Percentiles rank a stretch among this genome's conserved stretches.
Conservation (phyloP, 768 basidiomycete species). For the Tremella yokohamensis region DNA sequence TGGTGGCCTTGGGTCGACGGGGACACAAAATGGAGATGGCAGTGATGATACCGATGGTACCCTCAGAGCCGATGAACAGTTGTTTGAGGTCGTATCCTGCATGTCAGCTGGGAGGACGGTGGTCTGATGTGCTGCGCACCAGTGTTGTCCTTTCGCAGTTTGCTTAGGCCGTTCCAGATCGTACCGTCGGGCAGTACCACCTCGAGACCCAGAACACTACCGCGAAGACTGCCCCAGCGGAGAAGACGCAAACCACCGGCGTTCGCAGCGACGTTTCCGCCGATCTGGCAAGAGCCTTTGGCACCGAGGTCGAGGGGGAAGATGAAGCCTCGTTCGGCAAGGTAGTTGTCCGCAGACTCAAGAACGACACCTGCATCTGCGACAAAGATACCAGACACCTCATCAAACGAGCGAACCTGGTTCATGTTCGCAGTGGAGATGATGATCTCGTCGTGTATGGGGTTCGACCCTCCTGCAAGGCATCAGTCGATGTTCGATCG, state of each 20-base stretch:
- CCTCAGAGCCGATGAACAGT: conserved; percentile 95
- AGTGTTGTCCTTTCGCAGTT: conserved; percentile 94
- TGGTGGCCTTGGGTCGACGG: conserved; percentile 67
- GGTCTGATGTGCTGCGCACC: conserved; percentile 56
- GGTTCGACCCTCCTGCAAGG: conserved; percentile 67
- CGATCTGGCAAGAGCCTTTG: conserved; percentile 97
- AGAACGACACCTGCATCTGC: conserved; percentile 94
- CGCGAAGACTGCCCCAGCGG: conserved; percentile 91
- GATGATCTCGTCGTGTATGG: conserved; percentile 79
- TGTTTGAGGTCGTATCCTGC: conserved; percentile 96
- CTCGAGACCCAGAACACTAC: conserved; percentile 89
- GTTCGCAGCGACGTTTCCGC: conserved; percentile 94
- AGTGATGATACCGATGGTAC: conserved; percentile 91
- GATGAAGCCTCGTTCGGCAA: conserved; percentile 83
- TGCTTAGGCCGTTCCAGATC: conserved; percentile 78
- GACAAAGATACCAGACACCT: conserved; percentile 70
- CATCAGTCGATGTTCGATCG: background rate
- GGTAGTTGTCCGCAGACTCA: conserved; percentile 77
- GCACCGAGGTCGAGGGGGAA: conserved; percentile 95
- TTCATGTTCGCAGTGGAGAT: conserved; percentile 79
- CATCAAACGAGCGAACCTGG: conserved; percentile 55
- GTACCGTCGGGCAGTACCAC: conserved; percentile 93
- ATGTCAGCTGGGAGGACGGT: background rate
- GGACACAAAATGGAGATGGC: conserved; percentile 92
- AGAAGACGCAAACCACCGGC: conserved; percentile 93